Conservation (phyloP, 2,329 filamentous ascomycete species). For the Zymoseptoria tritici region DNA sequence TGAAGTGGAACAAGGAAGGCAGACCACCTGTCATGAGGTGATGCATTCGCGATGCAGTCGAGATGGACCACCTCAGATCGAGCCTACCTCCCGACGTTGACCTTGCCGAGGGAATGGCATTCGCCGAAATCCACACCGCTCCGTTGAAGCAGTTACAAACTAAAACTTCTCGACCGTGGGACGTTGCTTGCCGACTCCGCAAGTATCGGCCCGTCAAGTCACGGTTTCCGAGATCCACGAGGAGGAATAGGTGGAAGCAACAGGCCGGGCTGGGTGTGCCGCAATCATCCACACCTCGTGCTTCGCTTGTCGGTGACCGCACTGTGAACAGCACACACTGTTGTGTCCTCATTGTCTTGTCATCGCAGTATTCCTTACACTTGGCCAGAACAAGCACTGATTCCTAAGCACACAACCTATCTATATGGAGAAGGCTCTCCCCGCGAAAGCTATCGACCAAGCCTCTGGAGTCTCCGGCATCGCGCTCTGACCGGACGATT, state of each 20-base stretch:
- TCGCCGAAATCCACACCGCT: too few species aligned
- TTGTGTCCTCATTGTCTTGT: neutral
- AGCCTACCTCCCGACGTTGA: neutral
- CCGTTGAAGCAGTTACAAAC: too few species aligned
- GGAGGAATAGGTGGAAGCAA: too few species aligned
- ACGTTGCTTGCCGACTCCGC: too few species aligned
- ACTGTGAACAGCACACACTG: neutral
- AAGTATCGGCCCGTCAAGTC: too few species aligned
- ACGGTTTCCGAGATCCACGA: too few species aligned
- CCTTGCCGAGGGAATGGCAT: neutral
- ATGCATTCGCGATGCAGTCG: slow-evolving; percentile 42
- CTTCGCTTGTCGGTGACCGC: too few species aligned
- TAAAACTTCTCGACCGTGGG: too few species aligned
- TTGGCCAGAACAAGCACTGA: neutral
- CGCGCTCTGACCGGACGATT: neutral
- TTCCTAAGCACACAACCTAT: neutral
- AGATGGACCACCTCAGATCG: neutral
- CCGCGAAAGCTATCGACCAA: neutral
- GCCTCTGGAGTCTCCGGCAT: neutral
- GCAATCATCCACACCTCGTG: too few species aligned
- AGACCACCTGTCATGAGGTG: slow-evolving; percentile 89
- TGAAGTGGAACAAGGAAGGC: slow-evolving; percentile 94
- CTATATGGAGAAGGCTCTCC: neutral
- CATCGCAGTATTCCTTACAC: neutral
- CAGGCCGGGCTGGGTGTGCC: too few species aligned